Base-by-base conservation (phyloP, 371 early-diverging fungal species). In the Syncephalastrum sp. region DNA sequence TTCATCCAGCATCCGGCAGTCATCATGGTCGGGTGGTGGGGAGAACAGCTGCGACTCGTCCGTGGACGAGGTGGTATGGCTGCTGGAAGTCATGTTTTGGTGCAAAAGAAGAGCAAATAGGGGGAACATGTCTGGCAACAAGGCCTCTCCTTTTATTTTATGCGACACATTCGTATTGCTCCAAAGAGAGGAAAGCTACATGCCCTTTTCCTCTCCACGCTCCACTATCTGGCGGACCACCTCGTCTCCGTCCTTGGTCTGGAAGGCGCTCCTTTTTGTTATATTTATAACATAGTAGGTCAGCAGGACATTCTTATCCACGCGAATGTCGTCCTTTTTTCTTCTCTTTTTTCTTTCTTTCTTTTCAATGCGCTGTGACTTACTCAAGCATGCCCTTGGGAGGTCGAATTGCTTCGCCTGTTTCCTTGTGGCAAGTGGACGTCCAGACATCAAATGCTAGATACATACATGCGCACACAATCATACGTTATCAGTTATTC, bases 381-480 rank as follows among this genome's bases (percentile, higher is more conserved):
- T 66, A 64, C 60, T 65, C 57, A 10, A 70, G 48, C 8, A 25
- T 38, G 24, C 70, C 70, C 42, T 60, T 63, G 23, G 70, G 55
- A 12, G 70, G 70, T 44, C 66, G 56, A 6, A 57, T 52, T 0
- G 59, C 59, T 23, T 61, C 53, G 49, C 64, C 64, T 8, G 62
- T 64, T 41, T 64, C 61, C 10, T 56, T 49, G 4, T 62, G 61
- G 16, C 53, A 58, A 5, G 54, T 38, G n/a, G 57, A 53, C 14
- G 60, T 56, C 42, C 60, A 56, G 56, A 70, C 50, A 46, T 70
- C 70, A 48, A 61, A 70, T 13, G 69, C 69, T 68, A 51, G 14
- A 47, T 29, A 53, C 50, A 1, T 48, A 50, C 13, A 42, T 16
- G 23, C n/a, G 23, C 7, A 21, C 3, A 15, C 5, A 44, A 5